Conservation (phyloP, 352 stramenopile genomes). For the Bremia lactucae region DNA sequence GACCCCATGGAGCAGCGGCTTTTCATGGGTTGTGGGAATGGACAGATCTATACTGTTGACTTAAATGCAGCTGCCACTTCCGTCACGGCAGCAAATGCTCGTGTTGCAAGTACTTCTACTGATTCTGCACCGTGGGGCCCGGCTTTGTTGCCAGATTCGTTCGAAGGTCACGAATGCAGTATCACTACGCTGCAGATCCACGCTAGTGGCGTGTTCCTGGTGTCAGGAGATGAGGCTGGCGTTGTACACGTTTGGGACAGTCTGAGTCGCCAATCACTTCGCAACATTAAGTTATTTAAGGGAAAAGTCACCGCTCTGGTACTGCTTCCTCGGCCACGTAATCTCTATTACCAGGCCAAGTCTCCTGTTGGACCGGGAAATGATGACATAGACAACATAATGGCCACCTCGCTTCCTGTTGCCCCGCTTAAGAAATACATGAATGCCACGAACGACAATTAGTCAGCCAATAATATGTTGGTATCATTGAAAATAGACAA, state of each 20-base stretch:
- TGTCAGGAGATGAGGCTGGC: constrained; percentile 52
- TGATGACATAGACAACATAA: constrained; percentile 23
- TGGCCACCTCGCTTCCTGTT: constrained; percentile 36
- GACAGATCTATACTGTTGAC: constrained; percentile 60
- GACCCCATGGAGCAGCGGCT: constrained; percentile 60
- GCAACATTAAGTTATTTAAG: constrained; percentile 57
- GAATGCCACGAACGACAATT: constrained; percentile 24
- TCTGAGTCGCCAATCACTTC: constrained; percentile 51
- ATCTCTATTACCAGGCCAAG: constrained; percentile 60
- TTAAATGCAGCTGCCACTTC: constrained; percentile 46
- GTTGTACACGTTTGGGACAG: constrained; percentile 59
- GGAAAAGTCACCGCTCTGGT: constrained; percentile 42
- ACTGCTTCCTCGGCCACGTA: constrained; percentile 34
- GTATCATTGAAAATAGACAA: too few relatives aligned
- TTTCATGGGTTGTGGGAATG: constrained; percentile 62
- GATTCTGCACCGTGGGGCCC: constrained; percentile 25
- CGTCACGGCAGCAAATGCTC: constrained; percentile 40
- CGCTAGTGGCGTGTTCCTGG: constrained; percentile 39
- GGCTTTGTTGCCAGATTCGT: constrained; percentile 35
- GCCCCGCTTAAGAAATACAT: constrained; percentile 76
- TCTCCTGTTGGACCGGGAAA: constrained; percentile 12
- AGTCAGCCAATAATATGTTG: too few relatives aligned
- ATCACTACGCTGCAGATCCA: constrained; percentile 51
- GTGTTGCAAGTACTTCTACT: constrained; percentile 28
- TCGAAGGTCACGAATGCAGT: constrained; percentile 54